Conservation (phyloP, 129 eudicot species). For the Rutidosis leptorrhynchoides region DNA sequence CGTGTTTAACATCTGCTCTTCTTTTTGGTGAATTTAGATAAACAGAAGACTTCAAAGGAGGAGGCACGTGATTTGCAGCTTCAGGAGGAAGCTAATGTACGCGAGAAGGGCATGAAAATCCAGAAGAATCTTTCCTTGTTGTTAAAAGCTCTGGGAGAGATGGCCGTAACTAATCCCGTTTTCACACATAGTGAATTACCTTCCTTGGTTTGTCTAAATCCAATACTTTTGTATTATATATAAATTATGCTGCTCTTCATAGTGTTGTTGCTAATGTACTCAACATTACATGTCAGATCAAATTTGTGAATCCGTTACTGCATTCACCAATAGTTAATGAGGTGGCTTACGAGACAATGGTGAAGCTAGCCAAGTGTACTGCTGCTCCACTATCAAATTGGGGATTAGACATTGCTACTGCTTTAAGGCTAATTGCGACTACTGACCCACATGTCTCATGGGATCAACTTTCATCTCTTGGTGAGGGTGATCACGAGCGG, state of each 20-base stretch:
- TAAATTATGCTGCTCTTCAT: conserved; percentile 11
- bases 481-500: conserved; percentile 44
- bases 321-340: conserved; percentile 75
- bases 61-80: conserved; percentile 98
- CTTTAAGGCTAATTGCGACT: conserved; percentile 60
- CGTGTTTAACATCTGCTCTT: background rate
- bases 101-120: conserved; percentile 64
- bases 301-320: conserved; percentile 74
- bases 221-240: background rate
- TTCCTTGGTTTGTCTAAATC: conserved; percentile 59
- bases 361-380: conserved; percentile 80
- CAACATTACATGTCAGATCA: conserved; percentile 47
- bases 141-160: conserved; percentile 88
- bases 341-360: conserved; percentile 82
- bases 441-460: conserved; percentile 58
- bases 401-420: conserved; percentile 96
- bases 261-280: background rate
- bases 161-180: conserved; percentile 82
- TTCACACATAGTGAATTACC: conserved; percentile 93
- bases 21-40: conserved; percentile 49
- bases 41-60: conserved; percentile 94
- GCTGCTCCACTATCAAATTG: conserved; percentile 81
- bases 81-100: conserved; percentile 65
- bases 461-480: conserved; percentile 64
- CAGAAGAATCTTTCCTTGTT: conserved; percentile 69